Evolutionary conservation across 192 early-diverging fungal genomes (phyloP), one percentile per base, ranked within the genome.

Genomic region (Podochytrium sp.): DNA sequence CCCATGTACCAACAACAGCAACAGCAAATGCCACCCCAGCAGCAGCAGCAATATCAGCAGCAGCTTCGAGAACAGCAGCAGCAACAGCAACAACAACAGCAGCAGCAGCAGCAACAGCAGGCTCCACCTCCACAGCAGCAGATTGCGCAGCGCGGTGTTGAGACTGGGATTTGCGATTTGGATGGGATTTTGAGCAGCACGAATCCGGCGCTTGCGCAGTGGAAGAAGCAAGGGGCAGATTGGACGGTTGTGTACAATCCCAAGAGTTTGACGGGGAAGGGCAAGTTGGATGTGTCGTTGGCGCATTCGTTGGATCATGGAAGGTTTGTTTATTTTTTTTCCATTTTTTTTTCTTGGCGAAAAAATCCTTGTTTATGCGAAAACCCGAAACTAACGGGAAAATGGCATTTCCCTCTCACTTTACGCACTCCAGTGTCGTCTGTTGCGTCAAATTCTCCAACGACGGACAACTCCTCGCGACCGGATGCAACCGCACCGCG

Each of bases 391-490:
- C 16, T 16, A 16, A 25, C 20, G 29, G 23, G 56, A 30, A 29
- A 30, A 2, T 58, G 56, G 1, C 32, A 29, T 30, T 2, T 23
- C 18, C 2, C 29, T 59, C 29, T 1, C 47, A 49, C 37, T 7
- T 20, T 20, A n/a, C n/a, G n/a, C 12, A 23, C 3, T 77, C 60
- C 64, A 94, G 93, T 75, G 97, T 99, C 20, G 97, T 99, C 5
- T 99, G 97, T 82, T 99, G 95, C 77, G 95, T 98, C 50, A 93
- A 93, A 65, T 99, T 99, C 73, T 96, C 94, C 63, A 85, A 90
- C 20, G 95, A 98, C 77, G 97, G 97, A 50, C 89, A 90, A 77
- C 91, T 87, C 57, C 87, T 99, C 50, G 97, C 96, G 33, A 95
- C 96, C 7, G 97, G 97, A 14, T 96, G 94, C 82, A 99, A 97